Percentiles rank a stretch among this genome's conserved stretches.
phyloP scores from a whole-genome alignment of 2,329 filamentous ascomycete species.

The Ophiostoma perfectum region DNA sequence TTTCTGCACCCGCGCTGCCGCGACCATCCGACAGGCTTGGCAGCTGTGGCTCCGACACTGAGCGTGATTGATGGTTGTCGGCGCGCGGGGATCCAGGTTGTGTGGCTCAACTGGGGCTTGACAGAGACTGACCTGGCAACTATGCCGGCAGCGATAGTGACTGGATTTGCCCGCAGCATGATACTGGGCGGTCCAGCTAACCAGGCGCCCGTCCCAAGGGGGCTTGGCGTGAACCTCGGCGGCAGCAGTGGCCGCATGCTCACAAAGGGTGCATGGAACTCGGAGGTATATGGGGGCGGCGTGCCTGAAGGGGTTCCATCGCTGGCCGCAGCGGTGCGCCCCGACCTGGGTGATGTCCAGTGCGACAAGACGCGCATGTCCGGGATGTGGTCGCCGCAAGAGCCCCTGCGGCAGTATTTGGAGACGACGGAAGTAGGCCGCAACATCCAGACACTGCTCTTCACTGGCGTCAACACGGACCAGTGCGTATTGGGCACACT shows the following conservation, averaged over 20 bases:
- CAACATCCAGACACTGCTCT: slow-evolving; percentile 42
- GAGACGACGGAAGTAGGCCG: slow-evolving; percentile 32
- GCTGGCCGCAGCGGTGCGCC: slow-evolving; percentile 36
- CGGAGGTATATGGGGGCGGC: slow-evolving; percentile 39
- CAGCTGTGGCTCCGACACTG: slow-evolving; percentile 38
- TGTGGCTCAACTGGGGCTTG: slow-evolving; percentile 53
- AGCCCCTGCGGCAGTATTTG: slow-evolving; percentile 39
- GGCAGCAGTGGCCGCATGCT: slow-evolving; percentile 41
- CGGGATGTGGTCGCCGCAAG: slow-evolving; percentile 47
- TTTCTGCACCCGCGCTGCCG: slow-evolving; percentile 43
- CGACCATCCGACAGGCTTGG: slow-evolving; percentile 39
- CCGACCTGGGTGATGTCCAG: slow-evolving; percentile 39
- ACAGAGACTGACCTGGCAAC: slow-evolving; percentile 44
- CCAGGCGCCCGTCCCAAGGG: slow-evolving; percentile 23
- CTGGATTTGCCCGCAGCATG: slow-evolving; percentile 43
- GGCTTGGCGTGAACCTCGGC: slow-evolving; percentile 46
- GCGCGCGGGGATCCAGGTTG: slow-evolving; percentile 41
- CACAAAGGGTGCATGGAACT: slow-evolving; percentile 53
- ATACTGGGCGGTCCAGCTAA: slow-evolving; percentile 25
- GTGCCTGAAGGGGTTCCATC: slow-evolving; percentile 27
- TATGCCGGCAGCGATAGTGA: slow-evolving; percentile 46
- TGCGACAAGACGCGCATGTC: slow-evolving; percentile 55
- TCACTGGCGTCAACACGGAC: slow-evolving; percentile 57
- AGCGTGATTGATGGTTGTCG: slow-evolving; percentile 43
- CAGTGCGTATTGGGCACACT: slow-evolving; percentile 55